Base-by-base conservation (phyloP, 192 early-diverging fungal genomes). In the Linnemannia hyalina region DNA sequence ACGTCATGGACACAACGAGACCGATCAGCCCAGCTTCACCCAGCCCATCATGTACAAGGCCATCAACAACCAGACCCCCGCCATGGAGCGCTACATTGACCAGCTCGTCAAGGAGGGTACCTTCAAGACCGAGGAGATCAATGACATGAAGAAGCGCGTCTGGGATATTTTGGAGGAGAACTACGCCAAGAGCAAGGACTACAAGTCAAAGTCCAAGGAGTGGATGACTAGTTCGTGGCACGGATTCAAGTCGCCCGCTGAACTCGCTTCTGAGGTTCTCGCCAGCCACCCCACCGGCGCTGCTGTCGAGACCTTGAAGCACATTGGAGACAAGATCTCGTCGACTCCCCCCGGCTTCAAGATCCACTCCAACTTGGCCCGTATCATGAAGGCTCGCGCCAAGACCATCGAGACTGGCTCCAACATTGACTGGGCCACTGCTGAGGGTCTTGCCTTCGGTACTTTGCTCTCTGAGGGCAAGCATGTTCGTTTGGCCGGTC, bases 1-100 rank as follows among this genome's bases (percentile, higher is more conserved):
- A 76, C 95, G 95, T 86, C 95, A 99, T 75, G 98, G 98, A 70
- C 98, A 99, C 95, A 99, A 99, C 91, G 98, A 99, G 91, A 97
- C 96, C 54, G 98, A 99, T 92, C 97, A 99, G 90, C 98, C 98
- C 69, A 94, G 93, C 87, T 99, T 99, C 92, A 99, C 98, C 41
- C 98, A 99, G 89, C 98, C 98, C 60, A 93, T 95, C 85, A 99
- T 99, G 97, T 99, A 99, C 90, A 90, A 95, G 89, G 93, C 93
- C 76, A 97, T 99, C 90, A 91, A 92, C 81, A 92, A 94, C 87
- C 97, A 98, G 93, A 88, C 82, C 44, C 95, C 98, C 8, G 96
- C 94, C 40, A 88, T 96, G 72, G 93, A 97, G 65, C 93, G 94
- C 87, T 99, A 99, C 93, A 94, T 92, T 80, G 90, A 92, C 70